Evolutionary conservation across 2,329 filamentous ascomycete genomes (phyloP).

Genomic region (Ophiosphaerella narmari): DNA sequence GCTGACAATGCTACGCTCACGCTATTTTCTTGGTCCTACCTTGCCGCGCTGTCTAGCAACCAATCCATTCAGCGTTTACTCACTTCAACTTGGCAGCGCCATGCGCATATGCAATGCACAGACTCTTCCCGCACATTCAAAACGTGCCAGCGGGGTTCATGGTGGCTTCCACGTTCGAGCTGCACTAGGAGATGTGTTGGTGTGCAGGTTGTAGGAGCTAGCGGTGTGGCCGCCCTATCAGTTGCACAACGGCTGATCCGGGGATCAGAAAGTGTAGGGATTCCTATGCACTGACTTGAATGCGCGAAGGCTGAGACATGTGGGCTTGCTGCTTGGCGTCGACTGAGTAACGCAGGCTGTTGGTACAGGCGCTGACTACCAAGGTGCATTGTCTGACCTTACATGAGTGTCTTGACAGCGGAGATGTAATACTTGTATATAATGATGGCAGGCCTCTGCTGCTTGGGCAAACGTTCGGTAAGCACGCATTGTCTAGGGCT

Average conservation of each 20-base stretch:
- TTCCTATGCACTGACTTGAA: background rate
- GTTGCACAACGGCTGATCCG: background rate
- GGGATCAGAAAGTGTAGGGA: conserved; percentile 2
- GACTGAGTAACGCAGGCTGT: conserved; percentile 1
- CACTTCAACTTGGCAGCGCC: background rate
- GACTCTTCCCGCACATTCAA: background rate
- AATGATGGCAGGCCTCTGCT: background rate
- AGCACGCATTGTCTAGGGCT: background rate
- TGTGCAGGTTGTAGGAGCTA: background rate
- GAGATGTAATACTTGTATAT: conserved; percentile 1
- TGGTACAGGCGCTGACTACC: conserved; percentile 1
- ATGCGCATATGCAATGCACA: conserved; percentile 4
- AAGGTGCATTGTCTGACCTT: background rate
- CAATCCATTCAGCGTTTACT: background rate
- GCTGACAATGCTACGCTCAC: background rate
- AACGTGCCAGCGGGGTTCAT: conserved; percentile 5
- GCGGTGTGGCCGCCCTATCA: background rate
- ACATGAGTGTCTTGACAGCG: background rate
- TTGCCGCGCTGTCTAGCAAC: background rate
- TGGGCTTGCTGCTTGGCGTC: background rate
- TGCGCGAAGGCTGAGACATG: conserved; percentile 3
- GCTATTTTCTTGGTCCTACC: background rate
- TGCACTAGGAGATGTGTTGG: background rate
- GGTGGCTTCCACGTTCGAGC: background rate
- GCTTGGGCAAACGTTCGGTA: background rate